Conservation (phyloP, 352 stramenopile genomes). For the Aphanomyces astaci region DNA sequence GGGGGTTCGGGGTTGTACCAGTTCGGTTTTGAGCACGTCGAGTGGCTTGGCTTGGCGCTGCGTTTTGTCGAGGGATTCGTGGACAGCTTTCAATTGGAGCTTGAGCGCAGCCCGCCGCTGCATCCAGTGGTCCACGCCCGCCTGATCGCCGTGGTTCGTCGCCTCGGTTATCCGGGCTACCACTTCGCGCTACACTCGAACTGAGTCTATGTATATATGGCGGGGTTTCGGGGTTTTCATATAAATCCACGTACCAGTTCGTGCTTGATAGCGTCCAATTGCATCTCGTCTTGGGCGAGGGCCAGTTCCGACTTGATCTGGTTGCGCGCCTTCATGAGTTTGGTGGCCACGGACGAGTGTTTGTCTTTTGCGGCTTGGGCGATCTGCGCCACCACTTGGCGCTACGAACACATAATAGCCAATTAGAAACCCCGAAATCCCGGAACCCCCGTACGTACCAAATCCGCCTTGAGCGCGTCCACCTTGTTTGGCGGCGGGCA, state of each 20-base stretch:
- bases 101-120: not conserved
- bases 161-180: not conserved
- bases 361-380: not conserved
- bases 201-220: too few relatives aligned
- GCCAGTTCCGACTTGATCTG: slow-evolving; percentile 6
- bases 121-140: not conserved
- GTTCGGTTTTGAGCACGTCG: slow-evolving; percentile 22
- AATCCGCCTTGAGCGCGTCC: slow-evolving; percentile 11
- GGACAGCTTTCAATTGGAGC: not conserved
- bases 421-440: not conserved
- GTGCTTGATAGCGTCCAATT: slow-evolving; percentile 7
- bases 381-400: slow-evolving; percentile 4
- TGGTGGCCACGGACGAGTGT: not conserved
- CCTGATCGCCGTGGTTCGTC: not conserved
- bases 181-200: not conserved
- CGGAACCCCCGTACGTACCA: not conserved
- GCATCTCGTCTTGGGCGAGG: slow-evolving; percentile 4
- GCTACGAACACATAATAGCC: not conserved
- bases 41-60: not conserved
- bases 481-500: not conserved
- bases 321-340: slow-evolving; percentile 4
- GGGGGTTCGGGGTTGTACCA: not conserved
- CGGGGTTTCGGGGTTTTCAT: too few relatives aligned
- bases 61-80: not conserved
- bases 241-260: slow-evolving; percentile 22